Conservation (phyloP, 495 filamentous ascomycete genomes). For the Elaphomyces granulatus region DNA sequence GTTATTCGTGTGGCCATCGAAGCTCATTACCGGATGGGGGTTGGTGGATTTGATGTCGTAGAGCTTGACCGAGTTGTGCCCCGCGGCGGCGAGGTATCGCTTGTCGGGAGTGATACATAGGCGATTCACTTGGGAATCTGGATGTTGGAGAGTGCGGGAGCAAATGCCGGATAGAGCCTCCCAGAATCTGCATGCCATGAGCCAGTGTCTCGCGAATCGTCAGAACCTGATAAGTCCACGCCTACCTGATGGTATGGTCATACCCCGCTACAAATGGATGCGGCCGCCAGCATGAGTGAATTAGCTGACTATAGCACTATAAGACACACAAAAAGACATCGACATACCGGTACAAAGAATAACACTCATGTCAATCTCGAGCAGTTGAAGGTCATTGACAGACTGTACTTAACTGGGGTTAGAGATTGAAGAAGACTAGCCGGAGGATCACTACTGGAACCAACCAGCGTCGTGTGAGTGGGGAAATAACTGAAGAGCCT, state of each 20-base stretch:
- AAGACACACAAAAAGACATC: no score
- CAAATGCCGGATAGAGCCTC: slow-evolving; percentile 96
- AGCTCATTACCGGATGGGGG: slow-evolving; percentile 77
- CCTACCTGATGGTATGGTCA: slow-evolving; percentile 95
- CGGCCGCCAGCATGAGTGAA: no score
- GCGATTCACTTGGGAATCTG: slow-evolving; percentile 95
- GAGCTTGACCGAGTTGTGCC: slow-evolving; percentile 87
- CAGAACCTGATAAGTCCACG: no score
- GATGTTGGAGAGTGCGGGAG: slow-evolving; percentile 92
- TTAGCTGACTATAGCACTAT: no score
- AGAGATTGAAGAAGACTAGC: no score
- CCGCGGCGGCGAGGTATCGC: slow-evolving; percentile 84
- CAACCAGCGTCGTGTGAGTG: no score
- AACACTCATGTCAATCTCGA: slow-evolving; percentile 54
- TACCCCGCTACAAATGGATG: slow-evolving; percentile 79
- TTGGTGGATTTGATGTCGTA: slow-evolving; percentile 97
- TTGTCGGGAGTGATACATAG: slow-evolving; percentile 98
- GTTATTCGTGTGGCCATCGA: slow-evolving; percentile 91
- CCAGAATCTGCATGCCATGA: slow-evolving; percentile 66
- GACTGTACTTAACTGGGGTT: no score
- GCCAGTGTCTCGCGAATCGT: no score
- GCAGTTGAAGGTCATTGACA: no score
- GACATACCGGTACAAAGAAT: slow-evolving; percentile 72
- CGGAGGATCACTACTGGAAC: no score
- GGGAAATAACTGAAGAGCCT: no score